Evolutionary conservation across 2,329 filamentous ascomycete genomes (phyloP), one percentile per base, ranked within the genome.

Genomic region (Pseudofabraea citricarpa): DNA sequence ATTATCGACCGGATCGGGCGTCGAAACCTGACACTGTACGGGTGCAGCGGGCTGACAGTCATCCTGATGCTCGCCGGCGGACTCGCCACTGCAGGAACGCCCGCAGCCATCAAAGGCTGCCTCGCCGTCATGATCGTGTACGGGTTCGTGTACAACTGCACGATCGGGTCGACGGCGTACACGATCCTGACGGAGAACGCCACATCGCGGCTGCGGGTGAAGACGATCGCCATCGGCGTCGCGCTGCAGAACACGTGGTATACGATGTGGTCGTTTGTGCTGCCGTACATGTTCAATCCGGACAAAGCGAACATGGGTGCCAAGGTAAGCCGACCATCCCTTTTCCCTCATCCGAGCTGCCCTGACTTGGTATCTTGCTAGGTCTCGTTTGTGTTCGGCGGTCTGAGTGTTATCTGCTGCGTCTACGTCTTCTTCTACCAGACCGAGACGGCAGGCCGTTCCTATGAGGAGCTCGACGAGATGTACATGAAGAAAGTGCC

Each of bases 331-430:
- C 18, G n/a, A n/a, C 15, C n/a, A n/a, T n/a, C 7, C 18, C 5
- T 37, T 22, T 10, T 3, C 3, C 21, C 16, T 23, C 18, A 18
- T 23, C 21, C 35, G 3, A 5, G 3, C 21, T 21, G 12, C 10
- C 10, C 19, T 22, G 7, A 37, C 20, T 37, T 6, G 15, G 15
- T 10, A 5, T 5, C 35, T 13, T 2, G n/a, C 12, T 23, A 37
- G 35, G 19, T 37, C 3, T 37, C 57, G 0, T 70, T 70, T 33
- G 50, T 69, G 3, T 70, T 65, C 37, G 60, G 57, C 1, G 64
- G 55, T 0, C 33, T 67, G 5, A 51, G 54, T 7, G 48, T 65
- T 5, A 41, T 65, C 4, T 64, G 52, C 15, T 45, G 62, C n/a
- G 48, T 63, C 12, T 64, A 58, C 42, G 36, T 65, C 36, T 66